These are phyloP conservation scores for grape (Vitis vinifera) DNA, from an alignment of 164 flowering plant species.

Conservation along the genomic window DNA sequence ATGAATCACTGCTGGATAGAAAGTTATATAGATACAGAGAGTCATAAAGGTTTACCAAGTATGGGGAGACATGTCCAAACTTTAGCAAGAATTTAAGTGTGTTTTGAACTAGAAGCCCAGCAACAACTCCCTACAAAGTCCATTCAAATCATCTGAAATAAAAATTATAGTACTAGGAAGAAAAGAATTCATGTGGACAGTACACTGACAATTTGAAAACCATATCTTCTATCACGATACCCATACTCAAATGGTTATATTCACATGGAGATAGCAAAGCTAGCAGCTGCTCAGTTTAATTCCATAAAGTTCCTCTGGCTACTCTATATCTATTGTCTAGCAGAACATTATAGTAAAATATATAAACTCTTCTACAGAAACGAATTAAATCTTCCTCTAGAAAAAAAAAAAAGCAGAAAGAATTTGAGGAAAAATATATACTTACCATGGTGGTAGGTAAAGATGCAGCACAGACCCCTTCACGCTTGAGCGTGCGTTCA, in stretches of 20 bases:
- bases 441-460: conserved; percentile 96
- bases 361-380: background rate
- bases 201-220: background rate
- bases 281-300: background rate
- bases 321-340: background rate
- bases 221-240: background rate
- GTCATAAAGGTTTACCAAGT: conserved; percentile 56
- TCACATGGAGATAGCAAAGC: background rate
- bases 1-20: background rate
- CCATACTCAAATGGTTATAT: background rate
- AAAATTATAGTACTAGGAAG: background rate
- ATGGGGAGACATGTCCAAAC: conserved; percentile 91
- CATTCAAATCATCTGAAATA: conserved; percentile 8
- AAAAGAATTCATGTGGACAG: background rate
- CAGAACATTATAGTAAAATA: background rate
- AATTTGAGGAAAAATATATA: background rate
- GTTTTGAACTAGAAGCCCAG: conserved; percentile 95
- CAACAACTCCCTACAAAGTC: conserved; percentile 83
- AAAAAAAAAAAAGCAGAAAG: background rate
- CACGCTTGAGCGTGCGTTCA: conserved; percentile 97
- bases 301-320: background rate
- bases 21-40: background rate
- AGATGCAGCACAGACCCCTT: conserved; percentile 99
- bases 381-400: background rate
- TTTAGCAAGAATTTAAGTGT: conserved; percentile 82